Base-by-base conservation (phyloP, 1,139 yeast genomes). In the Debaryomyces subglobosus region DNA sequence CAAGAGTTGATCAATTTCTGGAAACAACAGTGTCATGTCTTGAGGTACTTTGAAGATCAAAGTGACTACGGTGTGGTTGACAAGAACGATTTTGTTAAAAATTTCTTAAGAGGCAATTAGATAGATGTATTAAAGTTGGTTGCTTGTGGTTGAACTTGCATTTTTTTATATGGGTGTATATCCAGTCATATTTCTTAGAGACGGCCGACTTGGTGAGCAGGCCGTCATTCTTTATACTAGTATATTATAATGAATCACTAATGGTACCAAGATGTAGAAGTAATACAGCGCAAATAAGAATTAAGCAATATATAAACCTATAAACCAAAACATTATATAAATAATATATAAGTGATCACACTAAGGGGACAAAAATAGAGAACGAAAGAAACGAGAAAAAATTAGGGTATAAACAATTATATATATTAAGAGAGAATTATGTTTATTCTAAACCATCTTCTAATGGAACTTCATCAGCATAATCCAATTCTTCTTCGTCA, bases 1-100 rank as follows among this genome's bases (percentile, higher is more conserved):
- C 96, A 89, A 66, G 96, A 89, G 65, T 79, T 89, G 63, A 78
- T 86, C 61, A 89, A 89, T 72, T 89, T 89, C 74, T 89, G 96
- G 96, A 89, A 89, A 69, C 96, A 89, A 73, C 86, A 83, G 63
- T 82, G 94, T 59, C 96, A 89, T 69, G 91, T 89, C 36, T 76
- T 87, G 82, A 84, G 86, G 71, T 89, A 84, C 72, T 89, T 89
- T 60, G 89, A 85, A 59, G 84, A 84, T 60, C 87, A 82, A 67
- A 78, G 79, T 48, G 70, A 71, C 42, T 78, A 82, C 59, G 77
- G 72, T 47, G 72, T 68, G 51, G 74, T 72, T 48, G 78, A 74
- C 56, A 73, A 70, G 65, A 76, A 82, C 58, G 77, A 74, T 54
- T 85, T 89, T 62, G 82, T 89, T 48, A 83, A 82, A 68, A 85